A percentile compares a stretch with the other conserved stretches of the same genome.
Evolutionary conservation across 352 stramenopile genomes (phyloP).

Genomic region (Globisporangium nagaii): DNA sequence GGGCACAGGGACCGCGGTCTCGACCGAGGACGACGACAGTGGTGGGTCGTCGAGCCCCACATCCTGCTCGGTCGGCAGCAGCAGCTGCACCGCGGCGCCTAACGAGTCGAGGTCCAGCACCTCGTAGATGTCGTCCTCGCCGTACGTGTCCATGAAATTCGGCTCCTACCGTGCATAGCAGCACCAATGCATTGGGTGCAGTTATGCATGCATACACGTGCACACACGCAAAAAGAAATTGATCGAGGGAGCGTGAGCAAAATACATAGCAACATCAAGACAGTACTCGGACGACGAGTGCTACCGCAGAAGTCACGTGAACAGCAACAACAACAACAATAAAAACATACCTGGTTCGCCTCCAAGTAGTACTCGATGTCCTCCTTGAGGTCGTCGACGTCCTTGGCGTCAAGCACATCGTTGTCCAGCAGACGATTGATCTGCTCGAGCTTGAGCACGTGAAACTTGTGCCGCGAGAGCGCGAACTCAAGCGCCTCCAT

Average conservation of each 20-base stretch:
- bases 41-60: conserved; percentile 53
- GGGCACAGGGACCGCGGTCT: conserved; percentile 5
- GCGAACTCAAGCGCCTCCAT: conserved; percentile 90
- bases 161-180: conserved; percentile 47
- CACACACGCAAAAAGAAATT: neutral
- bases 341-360: conserved; percentile 53
- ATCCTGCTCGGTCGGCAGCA: conserved; percentile 64
- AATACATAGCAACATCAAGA: too few relatives aligned
- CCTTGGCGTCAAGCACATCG: conserved; percentile 87
- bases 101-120: conserved; percentile 91
- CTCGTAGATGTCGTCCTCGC: conserved; percentile 95
- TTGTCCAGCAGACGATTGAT: conserved; percentile 98
- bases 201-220: neutral
- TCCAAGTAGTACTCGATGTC: conserved; percentile 99
- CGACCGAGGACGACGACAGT: conserved; percentile 6
- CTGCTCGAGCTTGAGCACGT: conserved; percentile 97
- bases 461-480: conserved; percentile 93
- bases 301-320: too few relatives aligned
- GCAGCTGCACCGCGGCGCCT: conserved; percentile 65
- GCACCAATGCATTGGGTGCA: neutral
- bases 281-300: too few relatives aligned
- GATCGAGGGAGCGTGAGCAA: neutral
- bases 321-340: neutral
- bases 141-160: conserved; percentile 91
- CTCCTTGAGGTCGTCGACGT: conserved; percentile 96